Evolutionary conservation across 75 land plant genomes (phyloP), one percentile per base, ranked within the genome.

Genomic region (Pinus albicaulis): DNA sequence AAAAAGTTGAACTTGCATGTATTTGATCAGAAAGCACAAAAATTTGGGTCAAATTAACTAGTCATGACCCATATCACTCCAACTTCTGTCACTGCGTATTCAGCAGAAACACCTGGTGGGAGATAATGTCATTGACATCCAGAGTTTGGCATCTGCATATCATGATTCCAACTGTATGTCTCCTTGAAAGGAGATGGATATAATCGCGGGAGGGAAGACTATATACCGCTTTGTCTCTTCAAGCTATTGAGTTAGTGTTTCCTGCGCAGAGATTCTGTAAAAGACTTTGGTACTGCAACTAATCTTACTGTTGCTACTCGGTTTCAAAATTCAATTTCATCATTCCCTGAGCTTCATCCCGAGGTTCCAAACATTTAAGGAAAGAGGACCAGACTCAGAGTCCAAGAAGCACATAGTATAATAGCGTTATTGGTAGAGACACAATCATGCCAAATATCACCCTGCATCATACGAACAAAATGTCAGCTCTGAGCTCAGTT

Each of bases 361-460:
- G 22, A 66, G 44, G 38, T 7, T 41, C 38, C 12, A 66, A 38
- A 48, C 20, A 19, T 15, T 65, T 16, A 64, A 25, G 28, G 38
- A 65, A 5, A 7, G 14, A 16, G 19, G 19, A 65, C 19, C 70
- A 66, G 4, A 7, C 22, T 34, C 24, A 87, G 48, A 87, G 56
- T 44, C 86, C 94, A 23, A 92, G 74, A n/a, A 90, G 79, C 56
- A 90, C 75, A 80, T 92, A 92, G 80, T 92, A 92, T 65, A 92
- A 78, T 28, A 92, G 85, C 28, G 94, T 92, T 14, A 92, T 86
- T 3, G 94, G 94, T 71, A 92, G 76, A 20, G 94, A 81, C 16
- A 92, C 84, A 13, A 92, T 75, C 92, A 90, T 92, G 57, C 94
- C 92, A 76, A 92, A 92, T 60, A 90, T 92, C 34, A 92, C 94